phyloP scores from a whole-genome alignment of 768 basidiomycete genomes.

The Tubosaeta sp. region DNA sequence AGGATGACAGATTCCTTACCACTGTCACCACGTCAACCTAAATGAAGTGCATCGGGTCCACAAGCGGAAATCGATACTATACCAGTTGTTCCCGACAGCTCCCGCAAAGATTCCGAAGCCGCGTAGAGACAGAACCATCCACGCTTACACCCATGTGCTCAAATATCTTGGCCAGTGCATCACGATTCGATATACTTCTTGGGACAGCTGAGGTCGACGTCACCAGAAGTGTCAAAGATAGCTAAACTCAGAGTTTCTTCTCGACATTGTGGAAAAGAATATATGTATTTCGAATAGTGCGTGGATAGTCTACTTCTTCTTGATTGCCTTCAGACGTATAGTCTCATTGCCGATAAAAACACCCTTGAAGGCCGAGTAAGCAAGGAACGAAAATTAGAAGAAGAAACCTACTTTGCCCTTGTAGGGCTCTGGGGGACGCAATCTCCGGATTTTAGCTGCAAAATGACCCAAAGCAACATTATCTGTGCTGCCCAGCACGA shows the following conservation, averaged over 20 bases:
- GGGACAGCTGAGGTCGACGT: too few relatives aligned
- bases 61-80: neutral
- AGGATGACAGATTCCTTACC: neutral
- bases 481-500: constrained; percentile 76
- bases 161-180: neutral
- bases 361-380: constrained; percentile 48
- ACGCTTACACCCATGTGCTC: neutral
- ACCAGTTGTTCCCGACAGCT: neutral
- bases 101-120: neutral
- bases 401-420: constrained; percentile 81
- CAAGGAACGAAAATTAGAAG: neutral
- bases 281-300: constrained; percentile 5
- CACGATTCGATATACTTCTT: neutral
- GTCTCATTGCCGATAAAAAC: constrained; percentile 93
- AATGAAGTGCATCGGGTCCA: neutral
- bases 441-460: constrained; percentile 78
- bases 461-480: constrained; percentile 87
- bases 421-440: constrained; percentile 93
- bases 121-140: neutral
- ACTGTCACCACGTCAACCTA: neutral
- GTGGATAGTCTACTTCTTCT: constrained; percentile 76
- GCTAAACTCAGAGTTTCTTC: neutral
- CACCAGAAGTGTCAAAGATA: neutral
- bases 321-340: constrained; percentile 85
- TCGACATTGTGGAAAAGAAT: neutral